These are phyloP conservation scores for Teratosphaeria viscida DNA, from an alignment of 2,329 filamentous ascomycete genomes.

Conservation along the genomic window DNA sequence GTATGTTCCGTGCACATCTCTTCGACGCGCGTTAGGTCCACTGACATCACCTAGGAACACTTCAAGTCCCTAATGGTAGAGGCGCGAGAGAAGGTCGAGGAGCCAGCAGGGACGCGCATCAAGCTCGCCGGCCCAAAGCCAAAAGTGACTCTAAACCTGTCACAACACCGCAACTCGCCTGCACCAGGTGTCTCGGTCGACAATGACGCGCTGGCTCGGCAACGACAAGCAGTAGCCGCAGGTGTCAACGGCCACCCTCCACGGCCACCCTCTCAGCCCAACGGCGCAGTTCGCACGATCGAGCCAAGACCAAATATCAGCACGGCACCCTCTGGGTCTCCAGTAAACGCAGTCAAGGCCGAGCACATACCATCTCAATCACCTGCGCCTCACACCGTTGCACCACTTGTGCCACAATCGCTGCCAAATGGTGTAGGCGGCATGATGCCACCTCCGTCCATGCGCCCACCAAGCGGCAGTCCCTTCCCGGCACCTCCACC, in stretches of 20 bases:
- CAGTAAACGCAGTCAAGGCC: constrained; percentile 29
- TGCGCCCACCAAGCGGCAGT: constrained; percentile 19
- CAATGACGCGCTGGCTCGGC: constrained; percentile 43
- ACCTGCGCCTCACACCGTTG: constrained; percentile 28
- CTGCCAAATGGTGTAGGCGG: constrained; percentile 13
- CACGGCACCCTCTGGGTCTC: constrained; percentile 26
- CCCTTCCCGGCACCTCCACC: constrained; percentile 15
- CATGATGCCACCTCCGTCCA: constrained; percentile 22
- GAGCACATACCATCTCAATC: constrained; percentile 30
- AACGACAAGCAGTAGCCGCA: constrained; percentile 40
- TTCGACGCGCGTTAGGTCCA: background rate
- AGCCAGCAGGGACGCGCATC: constrained; percentile 63
- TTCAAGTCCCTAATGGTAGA: constrained; percentile 60
- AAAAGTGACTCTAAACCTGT: constrained; percentile 30
- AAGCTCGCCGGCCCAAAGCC: constrained; percentile 50
- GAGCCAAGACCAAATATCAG: constrained; percentile 28
- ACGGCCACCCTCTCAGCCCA: constrained; percentile 15
- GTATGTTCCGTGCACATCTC: constrained; percentile 34
- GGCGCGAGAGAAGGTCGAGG: constrained; percentile 60
- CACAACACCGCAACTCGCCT: constrained; percentile 25
- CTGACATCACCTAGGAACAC: constrained; percentile 43
- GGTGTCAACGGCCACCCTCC: constrained; percentile 34
- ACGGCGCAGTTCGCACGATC: constrained; percentile 20
- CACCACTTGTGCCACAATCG: constrained; percentile 22
- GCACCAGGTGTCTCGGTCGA: constrained; percentile 42